Evolutionary conservation across 768 basidiomycete genomes (phyloP).

Genomic region (Boletus rubroflammeus): DNA sequence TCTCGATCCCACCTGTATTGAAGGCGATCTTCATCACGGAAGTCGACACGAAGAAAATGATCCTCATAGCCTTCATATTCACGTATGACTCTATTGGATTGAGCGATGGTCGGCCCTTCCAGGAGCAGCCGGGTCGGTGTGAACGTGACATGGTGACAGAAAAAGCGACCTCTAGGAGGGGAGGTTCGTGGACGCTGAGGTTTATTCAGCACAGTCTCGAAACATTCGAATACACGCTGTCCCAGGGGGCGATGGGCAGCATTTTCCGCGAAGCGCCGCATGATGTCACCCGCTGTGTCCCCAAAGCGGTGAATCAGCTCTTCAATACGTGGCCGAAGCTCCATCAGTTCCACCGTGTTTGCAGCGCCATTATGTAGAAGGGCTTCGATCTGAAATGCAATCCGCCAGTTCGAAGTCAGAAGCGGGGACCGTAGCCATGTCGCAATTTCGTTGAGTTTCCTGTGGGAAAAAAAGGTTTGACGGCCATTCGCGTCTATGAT

Average conservation of each 20-base stretch:
- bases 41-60: conserved; percentile 78
- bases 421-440: conserved; percentile 44
- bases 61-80: conserved; percentile 56
- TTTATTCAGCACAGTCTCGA: conserved; percentile 33
- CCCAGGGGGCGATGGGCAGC: conserved; percentile 45
- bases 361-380: conserved; percentile 61
- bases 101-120: conserved; percentile 71
- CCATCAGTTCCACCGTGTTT: conserved; percentile 53
- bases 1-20: conserved; percentile 68
- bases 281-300: conserved; percentile 42
- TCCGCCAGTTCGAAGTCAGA: conserved; percentile 42
- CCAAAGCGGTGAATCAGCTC: conserved; percentile 34
- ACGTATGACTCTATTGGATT: conserved; percentile 81
- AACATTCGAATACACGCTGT: conserved; percentile 44
- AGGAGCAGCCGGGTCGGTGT: conserved; percentile 72
- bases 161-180: conserved; percentile 43
- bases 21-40: conserved; percentile 80
- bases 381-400: conserved; percentile 76
- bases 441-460: conserved; percentile 44
- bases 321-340: conserved; percentile 44
- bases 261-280: conserved; percentile 51
- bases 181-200: conserved; percentile 13
- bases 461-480: conserved; percentile 49
- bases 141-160: conserved; percentile 72
- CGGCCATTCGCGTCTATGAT: conserved; percentile 47